These are phyloP conservation scores for Moesziomyces sp. DNA, from an alignment of 1,284 basidiomycete species.

Conservation along the genomic window DNA sequence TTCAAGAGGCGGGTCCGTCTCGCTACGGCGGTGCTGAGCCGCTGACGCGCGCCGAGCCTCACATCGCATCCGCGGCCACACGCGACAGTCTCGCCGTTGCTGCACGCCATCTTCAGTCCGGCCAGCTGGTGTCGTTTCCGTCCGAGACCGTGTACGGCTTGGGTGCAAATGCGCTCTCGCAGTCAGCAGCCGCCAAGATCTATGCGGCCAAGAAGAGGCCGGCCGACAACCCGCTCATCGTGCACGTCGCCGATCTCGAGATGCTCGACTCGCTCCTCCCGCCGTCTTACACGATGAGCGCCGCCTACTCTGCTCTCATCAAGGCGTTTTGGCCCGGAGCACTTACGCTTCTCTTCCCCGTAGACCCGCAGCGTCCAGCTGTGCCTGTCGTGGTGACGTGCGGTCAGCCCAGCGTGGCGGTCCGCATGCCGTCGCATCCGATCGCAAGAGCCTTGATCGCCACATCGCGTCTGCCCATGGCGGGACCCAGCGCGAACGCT, in stretches of 20 bases:
- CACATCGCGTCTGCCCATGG: slow-evolving; percentile 79
- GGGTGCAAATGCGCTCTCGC: slow-evolving; percentile 80
- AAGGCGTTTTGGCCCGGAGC: slow-evolving; percentile 93
- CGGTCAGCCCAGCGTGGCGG: slow-evolving; percentile 82
- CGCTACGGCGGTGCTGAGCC: slow-evolving; percentile 24
- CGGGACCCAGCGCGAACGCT: slow-evolving; percentile 94
- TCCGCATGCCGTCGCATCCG: slow-evolving; percentile 93
- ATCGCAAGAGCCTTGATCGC: slow-evolving; percentile 90
- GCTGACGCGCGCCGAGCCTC: slow-evolving; percentile 7
- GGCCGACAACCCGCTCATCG: slow-evolving; percentile 95
- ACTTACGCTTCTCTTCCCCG: slow-evolving; percentile 89
- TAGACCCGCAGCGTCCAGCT: slow-evolving; percentile 23
- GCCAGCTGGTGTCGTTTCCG: slow-evolving; percentile 81
- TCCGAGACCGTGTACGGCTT: slow-evolving; percentile 99
- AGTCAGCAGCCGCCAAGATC: slow-evolving; percentile 76
- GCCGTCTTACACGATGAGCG: slow-evolving; percentile 21
- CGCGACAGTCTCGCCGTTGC: slow-evolving; percentile 54
- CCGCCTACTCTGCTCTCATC: slow-evolving; percentile 70
- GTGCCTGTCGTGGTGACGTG: slow-evolving; percentile 73
- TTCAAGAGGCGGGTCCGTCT: slow-evolving; percentile 33
- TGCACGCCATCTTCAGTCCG: slow-evolving; percentile 52
- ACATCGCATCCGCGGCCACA: slow-evolving; percentile 42
- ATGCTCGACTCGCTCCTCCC: slow-evolving; percentile 78
- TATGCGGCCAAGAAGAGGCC: slow-evolving; percentile 92
- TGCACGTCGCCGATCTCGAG: slow-evolving; percentile 85